These are phyloP conservation scores for Erysimum cheiranthoides DNA, from an alignment of 345 rosid species.

Conservation along the genomic window DNA sequence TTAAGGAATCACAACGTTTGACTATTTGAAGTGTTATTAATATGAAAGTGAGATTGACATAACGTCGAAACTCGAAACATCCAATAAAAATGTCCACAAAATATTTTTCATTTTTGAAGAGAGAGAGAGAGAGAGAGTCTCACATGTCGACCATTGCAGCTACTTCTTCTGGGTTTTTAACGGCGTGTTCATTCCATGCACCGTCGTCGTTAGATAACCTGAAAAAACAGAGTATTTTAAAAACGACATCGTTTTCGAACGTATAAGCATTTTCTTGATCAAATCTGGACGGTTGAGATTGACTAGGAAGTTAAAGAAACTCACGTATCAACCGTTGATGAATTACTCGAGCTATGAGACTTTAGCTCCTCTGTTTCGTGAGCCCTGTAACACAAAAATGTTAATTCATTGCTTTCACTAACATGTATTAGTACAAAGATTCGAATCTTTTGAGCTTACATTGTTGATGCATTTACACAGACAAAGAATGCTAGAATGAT, in stretches of 20 bases:
- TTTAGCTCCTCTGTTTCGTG: slow-evolving; percentile 44
- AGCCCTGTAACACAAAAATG: slow-evolving; percentile 31
- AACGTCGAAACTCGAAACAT: slow-evolving; percentile 5
- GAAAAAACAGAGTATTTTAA: slow-evolving; percentile 4
- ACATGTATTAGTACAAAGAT: not conserved
- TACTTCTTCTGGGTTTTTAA: slow-evolving; percentile 71
- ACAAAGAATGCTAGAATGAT: slow-evolving; percentile 47
- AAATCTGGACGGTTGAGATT: slow-evolving; percentile 30
- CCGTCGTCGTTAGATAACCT: slow-evolving; percentile 44
- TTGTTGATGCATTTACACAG: slow-evolving; percentile 46
- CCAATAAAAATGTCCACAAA: not conserved
- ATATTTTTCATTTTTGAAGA: not conserved
- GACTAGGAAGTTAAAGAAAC: not conserved
- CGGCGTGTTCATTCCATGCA: slow-evolving; percentile 63
- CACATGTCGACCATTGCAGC: slow-evolving; percentile 78
- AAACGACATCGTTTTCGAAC: slow-evolving; percentile 3
- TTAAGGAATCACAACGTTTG: slow-evolving; percentile 28
- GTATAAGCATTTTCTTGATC: not conserved
- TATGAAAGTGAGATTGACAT: slow-evolving; percentile 33
- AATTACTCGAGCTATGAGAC: slow-evolving; percentile 28
- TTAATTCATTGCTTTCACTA: not conserved
- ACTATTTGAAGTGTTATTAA: slow-evolving; percentile 25
- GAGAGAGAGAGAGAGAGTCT: slow-evolving; percentile 38
- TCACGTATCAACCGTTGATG: slow-evolving; percentile 41
- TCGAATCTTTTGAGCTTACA: slow-evolving; percentile 23